Base-by-base conservation (phyloP, 352 stramenopile genomes). In the Phytophthora citrophthora region DNA sequence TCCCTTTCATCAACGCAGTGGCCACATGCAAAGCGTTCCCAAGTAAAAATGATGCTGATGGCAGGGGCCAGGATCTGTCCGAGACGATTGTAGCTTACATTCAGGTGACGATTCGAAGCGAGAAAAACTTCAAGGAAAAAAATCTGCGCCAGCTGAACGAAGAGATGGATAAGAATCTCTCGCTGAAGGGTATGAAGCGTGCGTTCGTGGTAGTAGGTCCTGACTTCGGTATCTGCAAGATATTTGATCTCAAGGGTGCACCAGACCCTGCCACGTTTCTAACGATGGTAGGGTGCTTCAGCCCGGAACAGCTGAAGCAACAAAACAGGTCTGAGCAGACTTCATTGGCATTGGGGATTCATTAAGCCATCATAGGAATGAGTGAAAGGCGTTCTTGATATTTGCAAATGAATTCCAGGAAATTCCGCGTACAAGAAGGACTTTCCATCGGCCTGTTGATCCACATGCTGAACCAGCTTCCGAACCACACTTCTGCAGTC, bases 201-300 rank as follows among this genome's bases (percentile, higher is more conserved):
- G 51, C 23, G 44, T 60, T 65, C 48, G 47, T 65, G 48, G 29
- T 59, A 18, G 57, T 59, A 44, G 26, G 49, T 44, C 58, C 58
- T 34, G 49, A 66, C 36, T 31, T 39, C 18, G 2, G 5, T 47
- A 32, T 65, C 39, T 65, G 57, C 39, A 16, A 65, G 47, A 40
- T 11, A 36, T 66, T 66, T 66, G 43, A 15, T 18, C 34, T 60
- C 29, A 39, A 18, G 10, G n/a, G 49, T 66, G 58, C 48, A 13
- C 59, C 59, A 51, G 40, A 60, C 16, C 29, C 15, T 8, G 29
- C 46, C 7, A 44, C 27, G 13, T 66, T 66, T 49, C n/a, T 53
- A 48, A 27, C 40, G 26, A 32, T 32, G 27, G 27, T 32, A 32
- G 10, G 27, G 6, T 32, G 27, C 27, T 32, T 32, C 27, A 32